Percentiles rank a stretch among this genome's conserved stretches.
Evolutionary conservation across 106 monocot genomes (phyloP).

Genomic region (Acorus gramineus): DNA sequence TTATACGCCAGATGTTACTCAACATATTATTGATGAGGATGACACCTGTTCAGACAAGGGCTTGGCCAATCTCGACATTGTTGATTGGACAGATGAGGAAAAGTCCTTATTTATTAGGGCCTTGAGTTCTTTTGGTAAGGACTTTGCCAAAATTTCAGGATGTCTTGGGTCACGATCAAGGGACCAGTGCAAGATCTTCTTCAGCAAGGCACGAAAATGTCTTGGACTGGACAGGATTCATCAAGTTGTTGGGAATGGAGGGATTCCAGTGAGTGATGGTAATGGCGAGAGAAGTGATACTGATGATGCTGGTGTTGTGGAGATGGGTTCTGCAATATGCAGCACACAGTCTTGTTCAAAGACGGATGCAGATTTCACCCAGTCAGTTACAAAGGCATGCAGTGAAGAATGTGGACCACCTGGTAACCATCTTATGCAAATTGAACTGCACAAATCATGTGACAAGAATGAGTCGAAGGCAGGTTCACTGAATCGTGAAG

Average conservation of each 20-base stretch:
- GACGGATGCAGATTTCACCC: slow-evolving; percentile 31
- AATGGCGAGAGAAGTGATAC: slow-evolving; percentile 53
- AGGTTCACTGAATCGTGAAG: not conserved
- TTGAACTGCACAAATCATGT: slow-evolving; percentile 17
- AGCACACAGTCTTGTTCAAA: slow-evolving; percentile 64
- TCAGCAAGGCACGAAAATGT: slow-evolving; percentile 77
- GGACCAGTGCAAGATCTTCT: slow-evolving; percentile 90
- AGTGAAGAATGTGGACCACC: slow-evolving; percentile 19
- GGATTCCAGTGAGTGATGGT: slow-evolving; percentile 29
- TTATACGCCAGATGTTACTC: slow-evolving; percentile 24
- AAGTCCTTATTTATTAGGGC: slow-evolving; percentile 61
- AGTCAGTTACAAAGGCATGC: slow-evolving; percentile 11
- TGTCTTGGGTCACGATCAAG: slow-evolving; percentile 54
- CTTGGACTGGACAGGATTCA: slow-evolving; percentile 57
- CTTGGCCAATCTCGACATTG: slow-evolving; percentile 32
- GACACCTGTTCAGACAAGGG: slow-evolving; percentile 59
- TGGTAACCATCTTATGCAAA: slow-evolving; percentile 2
- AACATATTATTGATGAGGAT: slow-evolving; percentile 35
- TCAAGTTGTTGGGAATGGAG: slow-evolving; percentile 14
- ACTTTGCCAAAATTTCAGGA: slow-evolving; percentile 56
- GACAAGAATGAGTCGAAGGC: slow-evolving; percentile 9
- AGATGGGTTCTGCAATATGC: slow-evolving; percentile 63
- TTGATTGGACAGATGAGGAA: slow-evolving; percentile 85
- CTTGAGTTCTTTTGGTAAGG: slow-evolving; percentile 54
- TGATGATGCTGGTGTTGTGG: slow-evolving; percentile 55